These are phyloP conservation scores for Sanghuangporus weigelae DNA, from an alignment of 1,284 basidiomycete genomes.

Conservation along the genomic window DNA sequence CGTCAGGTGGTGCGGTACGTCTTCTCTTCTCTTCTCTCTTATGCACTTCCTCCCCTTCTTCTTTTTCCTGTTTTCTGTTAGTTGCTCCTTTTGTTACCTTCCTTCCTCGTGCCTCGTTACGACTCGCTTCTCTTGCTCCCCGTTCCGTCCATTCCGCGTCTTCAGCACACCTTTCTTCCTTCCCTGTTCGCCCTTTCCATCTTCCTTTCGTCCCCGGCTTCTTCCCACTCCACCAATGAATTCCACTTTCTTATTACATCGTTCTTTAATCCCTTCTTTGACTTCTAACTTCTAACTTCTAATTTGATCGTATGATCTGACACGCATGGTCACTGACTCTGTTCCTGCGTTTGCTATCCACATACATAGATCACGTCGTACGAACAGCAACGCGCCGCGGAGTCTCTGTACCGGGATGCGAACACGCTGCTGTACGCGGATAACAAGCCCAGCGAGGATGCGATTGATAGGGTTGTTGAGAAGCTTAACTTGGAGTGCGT, in stretches of 20 bases:
- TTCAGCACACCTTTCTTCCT: not conserved
- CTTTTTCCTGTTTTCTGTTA: not conserved
- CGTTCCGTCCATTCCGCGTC: not conserved
- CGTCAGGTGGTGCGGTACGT: constrained; percentile 39
- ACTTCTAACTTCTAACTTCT: not conserved
- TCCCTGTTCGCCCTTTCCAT: not conserved
- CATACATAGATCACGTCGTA: constrained; percentile 43
- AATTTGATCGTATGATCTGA: not conserved
- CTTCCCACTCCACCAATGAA: not conserved
- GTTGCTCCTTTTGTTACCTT: not conserved
- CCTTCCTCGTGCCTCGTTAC: not conserved
- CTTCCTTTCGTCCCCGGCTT: not conserved
- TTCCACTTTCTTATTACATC: not conserved
- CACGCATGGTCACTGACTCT: not conserved
- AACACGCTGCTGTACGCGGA: constrained; percentile 91
- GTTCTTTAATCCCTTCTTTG: not conserved
- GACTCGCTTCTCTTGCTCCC: constrained; percentile 5
- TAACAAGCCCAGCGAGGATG: constrained; percentile 90
- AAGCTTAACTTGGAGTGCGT: constrained; percentile 94
- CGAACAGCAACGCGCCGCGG: constrained; percentile 65
- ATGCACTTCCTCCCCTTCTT: constrained; percentile 3
- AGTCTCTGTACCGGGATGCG: constrained; percentile 84
- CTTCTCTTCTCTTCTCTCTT: not conserved
- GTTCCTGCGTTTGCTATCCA: not conserved
- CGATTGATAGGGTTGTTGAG: constrained; percentile 85